phyloP scores from a whole-genome alignment of 805 yeast genomes.

The Myxozyma monticola region DNA sequence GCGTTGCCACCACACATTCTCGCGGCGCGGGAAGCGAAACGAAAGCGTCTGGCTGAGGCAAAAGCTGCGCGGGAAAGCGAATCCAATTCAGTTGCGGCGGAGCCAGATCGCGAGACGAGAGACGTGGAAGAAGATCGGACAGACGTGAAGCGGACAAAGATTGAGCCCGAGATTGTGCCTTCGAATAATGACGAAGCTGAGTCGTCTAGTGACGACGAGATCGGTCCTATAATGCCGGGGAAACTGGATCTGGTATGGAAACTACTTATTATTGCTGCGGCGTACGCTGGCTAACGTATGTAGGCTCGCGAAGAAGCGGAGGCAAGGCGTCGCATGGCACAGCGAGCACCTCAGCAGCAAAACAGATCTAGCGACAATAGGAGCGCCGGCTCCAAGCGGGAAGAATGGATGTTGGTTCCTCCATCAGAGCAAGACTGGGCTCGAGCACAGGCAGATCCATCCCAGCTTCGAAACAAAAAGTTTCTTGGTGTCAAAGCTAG shows the following conservation, averaged over 20 bases:
- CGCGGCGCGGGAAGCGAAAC: slow-evolving; percentile 25
- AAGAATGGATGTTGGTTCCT: slow-evolving; percentile 34
- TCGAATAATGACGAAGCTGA: neutral
- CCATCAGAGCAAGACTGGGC: slow-evolving; percentile 31
- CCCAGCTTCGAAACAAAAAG: slow-evolving; percentile 20
- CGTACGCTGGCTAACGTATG: too few species aligned
- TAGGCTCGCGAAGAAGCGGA: slow-evolving; percentile 25
- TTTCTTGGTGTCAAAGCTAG: slow-evolving; percentile 25
- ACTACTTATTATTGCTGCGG: too few species aligned
- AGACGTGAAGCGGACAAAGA: neutral
- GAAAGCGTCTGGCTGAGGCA: slow-evolving; percentile 9
- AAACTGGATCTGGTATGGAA: too few species aligned
- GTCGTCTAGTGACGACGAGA: slow-evolving; percentile 12
- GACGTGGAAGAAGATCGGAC: neutral
- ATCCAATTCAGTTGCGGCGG: neutral
- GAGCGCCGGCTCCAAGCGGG: slow-evolving; percentile 17
- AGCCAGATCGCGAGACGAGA: neutral
- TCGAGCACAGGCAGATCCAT: slow-evolving; percentile 27
- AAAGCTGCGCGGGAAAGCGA: slow-evolving; percentile 9
- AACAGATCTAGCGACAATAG: neutral
- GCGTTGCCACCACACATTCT: slow-evolving; percentile 26
- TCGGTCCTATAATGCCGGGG: slow-evolving; percentile 18
- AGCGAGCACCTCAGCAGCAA: neutral
- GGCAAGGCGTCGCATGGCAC: slow-evolving; percentile 22
- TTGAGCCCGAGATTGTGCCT: neutral